A percentile compares a stretch with the other conserved stretches of the same genome.
phyloP scores from a whole-genome alignment of 129 eudicot species.

The Helichrysum umbraculigerum region DNA sequence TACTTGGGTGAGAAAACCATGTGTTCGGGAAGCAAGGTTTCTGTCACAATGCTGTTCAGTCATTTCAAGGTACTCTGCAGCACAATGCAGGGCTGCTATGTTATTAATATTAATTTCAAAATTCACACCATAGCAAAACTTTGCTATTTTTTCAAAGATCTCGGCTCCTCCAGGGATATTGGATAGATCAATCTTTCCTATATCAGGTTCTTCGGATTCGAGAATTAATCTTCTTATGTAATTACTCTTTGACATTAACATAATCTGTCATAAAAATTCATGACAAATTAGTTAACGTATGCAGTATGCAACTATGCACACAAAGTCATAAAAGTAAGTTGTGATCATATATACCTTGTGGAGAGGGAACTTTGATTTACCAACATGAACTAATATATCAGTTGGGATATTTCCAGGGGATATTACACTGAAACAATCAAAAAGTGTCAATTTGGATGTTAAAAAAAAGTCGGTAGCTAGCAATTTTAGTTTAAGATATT shows the following conservation, averaged over 20 bases:
- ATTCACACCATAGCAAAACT: slow-evolving; percentile 79
- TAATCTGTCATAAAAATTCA: slow-evolving; percentile 48
- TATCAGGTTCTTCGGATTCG: slow-evolving; percentile 58
- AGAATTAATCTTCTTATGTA: slow-evolving; percentile 58
- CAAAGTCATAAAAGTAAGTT: neutral
- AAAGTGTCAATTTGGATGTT: neutral
- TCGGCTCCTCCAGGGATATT: slow-evolving; percentile 79
- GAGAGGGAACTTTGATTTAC: slow-evolving; percentile 65
- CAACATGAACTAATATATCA: slow-evolving; percentile 63
- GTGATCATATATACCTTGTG: slow-evolving; percentile 60
- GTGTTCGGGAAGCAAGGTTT: slow-evolving; percentile 67
- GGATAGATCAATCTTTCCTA: slow-evolving; percentile 55
- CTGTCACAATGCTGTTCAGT: slow-evolving; percentile 63
- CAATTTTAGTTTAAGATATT: neutral
- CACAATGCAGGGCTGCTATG: slow-evolving; percentile 82
- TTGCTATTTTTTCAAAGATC: slow-evolving; percentile 67
- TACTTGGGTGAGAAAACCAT: slow-evolving; percentile 63
- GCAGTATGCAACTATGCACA: slow-evolving; percentile 3
- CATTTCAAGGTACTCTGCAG: slow-evolving; percentile 86
- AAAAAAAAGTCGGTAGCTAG: neutral
- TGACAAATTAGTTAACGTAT: neutral
- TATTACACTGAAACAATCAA: slow-evolving; percentile 47
- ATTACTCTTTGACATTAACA: slow-evolving; percentile 83
- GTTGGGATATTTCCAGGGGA: slow-evolving; percentile 70
- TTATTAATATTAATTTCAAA: slow-evolving; percentile 78